These are phyloP conservation scores for Solanum lignicaule DNA, from an alignment of 257 asterid species.

Conservation along the genomic window DNA sequence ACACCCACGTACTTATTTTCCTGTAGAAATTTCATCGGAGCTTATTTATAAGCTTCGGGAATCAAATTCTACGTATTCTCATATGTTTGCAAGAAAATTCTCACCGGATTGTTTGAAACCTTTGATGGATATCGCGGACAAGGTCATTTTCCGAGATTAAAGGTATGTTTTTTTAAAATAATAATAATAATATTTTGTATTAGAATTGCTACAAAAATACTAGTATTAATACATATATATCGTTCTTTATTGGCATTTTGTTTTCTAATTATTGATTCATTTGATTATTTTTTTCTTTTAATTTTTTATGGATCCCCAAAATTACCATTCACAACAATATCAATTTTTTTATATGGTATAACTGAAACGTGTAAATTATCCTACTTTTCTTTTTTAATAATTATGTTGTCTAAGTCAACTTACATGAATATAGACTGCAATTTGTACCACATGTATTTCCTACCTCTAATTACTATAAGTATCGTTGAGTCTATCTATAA, in stretches of 20 bases:
- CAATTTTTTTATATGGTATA: background rate
- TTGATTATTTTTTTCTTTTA: background rate
- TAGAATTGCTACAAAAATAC: too few relatives aligned
- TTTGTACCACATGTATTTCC: background rate
- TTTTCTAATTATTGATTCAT: too few relatives aligned
- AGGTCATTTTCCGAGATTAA: conserved; percentile 49
- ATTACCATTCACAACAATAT: background rate
- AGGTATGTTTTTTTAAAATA: background rate
- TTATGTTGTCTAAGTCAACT: background rate
- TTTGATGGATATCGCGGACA: conserved; percentile 37
- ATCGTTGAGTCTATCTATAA: background rate
- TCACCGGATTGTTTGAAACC: conserved; percentile 72
- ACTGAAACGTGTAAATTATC: background rate
- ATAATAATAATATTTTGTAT: background rate
- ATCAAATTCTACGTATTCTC: conserved; percentile 46
- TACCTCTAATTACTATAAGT: background rate
- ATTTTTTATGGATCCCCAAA: background rate
- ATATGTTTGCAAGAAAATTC: conserved; percentile 65
- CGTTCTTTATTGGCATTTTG: too few relatives aligned
- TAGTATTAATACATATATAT: too few relatives aligned
- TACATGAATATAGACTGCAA: background rate
- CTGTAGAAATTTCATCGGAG: conserved; percentile 33
- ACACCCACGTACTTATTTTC: conserved; percentile 55
- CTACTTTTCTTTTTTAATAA: too few relatives aligned
- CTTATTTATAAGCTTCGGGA: conserved; percentile 32